A percentile compares a stretch with the other conserved stretches of the same genome.
Evolutionary conservation across 2,329 filamentous ascomycete genomes (phyloP).

Genomic region (Botrytis sinoallii): DNA sequence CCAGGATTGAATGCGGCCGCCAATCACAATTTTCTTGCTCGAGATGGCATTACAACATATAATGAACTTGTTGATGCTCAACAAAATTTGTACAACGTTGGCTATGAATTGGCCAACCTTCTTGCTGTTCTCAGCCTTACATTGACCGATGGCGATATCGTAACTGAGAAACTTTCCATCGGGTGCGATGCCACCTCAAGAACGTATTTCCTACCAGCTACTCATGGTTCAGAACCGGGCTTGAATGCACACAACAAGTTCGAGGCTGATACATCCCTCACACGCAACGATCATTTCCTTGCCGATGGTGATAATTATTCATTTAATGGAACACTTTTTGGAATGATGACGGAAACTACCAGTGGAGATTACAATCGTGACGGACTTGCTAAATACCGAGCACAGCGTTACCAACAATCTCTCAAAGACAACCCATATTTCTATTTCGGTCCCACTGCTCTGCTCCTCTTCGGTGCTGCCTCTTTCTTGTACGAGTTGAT

Average conservation of each 20-base stretch:
- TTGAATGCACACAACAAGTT: conserved; percentile 47
- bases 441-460: conserved; percentile 28
- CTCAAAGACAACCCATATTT: conserved; percentile 30
- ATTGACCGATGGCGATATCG: conserved; percentile 28
- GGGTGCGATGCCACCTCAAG: conserved; percentile 34
- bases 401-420: conserved; percentile 37
- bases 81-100: conserved; percentile 33
- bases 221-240: conserved; percentile 29
- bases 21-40: conserved; percentile 42
- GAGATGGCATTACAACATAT: conserved; percentile 37
- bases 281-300: conserved; percentile 46
- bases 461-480: background rate
- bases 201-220: conserved; percentile 31
- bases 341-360: conserved; percentile 31
- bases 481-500: conserved; percentile 10
- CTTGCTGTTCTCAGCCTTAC: conserved; percentile 20
- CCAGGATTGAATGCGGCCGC: conserved; percentile 43
- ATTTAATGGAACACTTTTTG: conserved; percentile 38
- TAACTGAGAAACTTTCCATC: conserved; percentile 31
- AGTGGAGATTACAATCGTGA: conserved; percentile 40
- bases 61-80: conserved; percentile 33
- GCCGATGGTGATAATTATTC: conserved; percentile 23
- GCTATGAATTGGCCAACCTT: conserved; percentile 25
- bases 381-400: conserved; percentile 28
- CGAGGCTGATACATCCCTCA: conserved; percentile 50